A percentile compares a stretch with the other conserved stretches of the same genome.
phyloP scores from a whole-genome alignment of 352 stramenopile species.

The Pythium brassicae region DNA sequence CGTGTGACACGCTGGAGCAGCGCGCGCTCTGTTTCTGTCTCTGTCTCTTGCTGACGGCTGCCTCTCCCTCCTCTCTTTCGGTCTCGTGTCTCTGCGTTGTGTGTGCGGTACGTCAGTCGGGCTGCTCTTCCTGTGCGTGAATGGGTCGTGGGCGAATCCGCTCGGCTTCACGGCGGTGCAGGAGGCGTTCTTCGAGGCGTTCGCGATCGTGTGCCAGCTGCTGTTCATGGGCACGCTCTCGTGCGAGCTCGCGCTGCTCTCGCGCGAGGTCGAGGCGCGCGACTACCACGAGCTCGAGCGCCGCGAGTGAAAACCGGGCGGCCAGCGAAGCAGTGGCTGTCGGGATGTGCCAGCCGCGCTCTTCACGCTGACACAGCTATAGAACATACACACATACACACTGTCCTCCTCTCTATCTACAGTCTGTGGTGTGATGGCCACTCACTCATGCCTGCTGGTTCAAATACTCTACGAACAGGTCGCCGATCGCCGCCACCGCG shows the following conservation, averaged over 20 bases:
- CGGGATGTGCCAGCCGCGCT: too few relatives aligned
- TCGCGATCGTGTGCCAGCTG: slow-evolving; percentile 84
- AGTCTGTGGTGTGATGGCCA: too few relatives aligned
- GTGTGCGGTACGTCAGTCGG: slow-evolving; percentile 30
- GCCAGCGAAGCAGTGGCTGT: too few relatives aligned
- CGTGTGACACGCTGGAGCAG: too few relatives aligned
- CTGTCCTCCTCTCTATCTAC: background rate
- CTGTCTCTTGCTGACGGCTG: too few relatives aligned
- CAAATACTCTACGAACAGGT: slow-evolving; percentile 72
- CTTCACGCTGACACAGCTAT: too few relatives aligned
- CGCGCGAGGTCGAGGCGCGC: slow-evolving; percentile 49
- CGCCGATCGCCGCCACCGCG: slow-evolving; percentile 42
- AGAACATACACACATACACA: slow-evolving; percentile 5
- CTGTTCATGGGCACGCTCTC: slow-evolving; percentile 85
- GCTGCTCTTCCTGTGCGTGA: slow-evolving; percentile 78
- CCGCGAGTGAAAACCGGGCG: slow-evolving; percentile 24
- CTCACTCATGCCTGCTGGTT: slow-evolving; percentile 72
- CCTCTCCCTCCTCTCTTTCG: too few relatives aligned
- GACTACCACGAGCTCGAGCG: slow-evolving; percentile 63
- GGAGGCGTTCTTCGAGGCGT: slow-evolving; percentile 79
- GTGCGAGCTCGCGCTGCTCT: slow-evolving; percentile 62
- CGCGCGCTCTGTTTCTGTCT: too few relatives aligned
- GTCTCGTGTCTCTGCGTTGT: too few relatives aligned
- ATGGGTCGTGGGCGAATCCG: slow-evolving; percentile 74
- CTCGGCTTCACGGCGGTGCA: slow-evolving; percentile 75